A percentile compares a stretch with the other conserved stretches of the same genome.
Conservation (phyloP, 192 early-diverging fungal genomes). For the Entomortierella parvispora region DNA sequence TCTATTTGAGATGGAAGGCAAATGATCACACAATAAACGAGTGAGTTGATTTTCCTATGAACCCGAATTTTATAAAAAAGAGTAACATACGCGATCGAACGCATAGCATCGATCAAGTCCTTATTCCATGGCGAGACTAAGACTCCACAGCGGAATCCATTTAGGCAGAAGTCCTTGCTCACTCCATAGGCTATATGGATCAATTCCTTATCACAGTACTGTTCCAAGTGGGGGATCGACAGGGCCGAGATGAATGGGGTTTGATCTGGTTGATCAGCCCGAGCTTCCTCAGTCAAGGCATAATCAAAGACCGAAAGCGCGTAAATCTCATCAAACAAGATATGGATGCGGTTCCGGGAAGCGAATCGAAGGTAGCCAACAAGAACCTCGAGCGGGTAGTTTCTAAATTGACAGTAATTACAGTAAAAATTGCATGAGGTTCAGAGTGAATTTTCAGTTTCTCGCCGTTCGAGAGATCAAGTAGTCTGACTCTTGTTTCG, state of each 20-base stretch:
- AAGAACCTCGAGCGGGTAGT: constrained; percentile 63
- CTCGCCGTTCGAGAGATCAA: no score
- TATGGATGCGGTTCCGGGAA: constrained; percentile 67
- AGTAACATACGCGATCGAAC: constrained; percentile 51
- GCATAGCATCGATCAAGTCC: constrained; percentile 49
- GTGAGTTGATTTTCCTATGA: no score
- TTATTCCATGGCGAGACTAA: constrained; percentile 73
- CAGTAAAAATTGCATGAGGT: no score
- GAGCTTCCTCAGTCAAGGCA: constrained; percentile 21
- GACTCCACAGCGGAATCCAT: constrained; percentile 77
- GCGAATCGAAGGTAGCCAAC: constrained; percentile 71
- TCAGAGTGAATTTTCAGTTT: not conserved
- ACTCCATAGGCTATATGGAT: constrained; percentile 82
- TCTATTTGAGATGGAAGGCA: constrained; percentile 25
- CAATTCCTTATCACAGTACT: constrained; percentile 68
- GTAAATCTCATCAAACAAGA: constrained; percentile 87
- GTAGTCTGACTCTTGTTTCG: no score
- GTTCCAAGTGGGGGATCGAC: constrained; percentile 62
- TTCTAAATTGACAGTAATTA: no score
- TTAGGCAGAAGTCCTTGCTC: constrained; percentile 82
- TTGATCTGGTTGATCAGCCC: constrained; percentile 29
- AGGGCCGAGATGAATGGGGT: constrained; percentile 74
- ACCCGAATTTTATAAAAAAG: no score
- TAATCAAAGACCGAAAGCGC: constrained; percentile 70
- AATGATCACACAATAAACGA: not conserved